Base-by-base conservation (phyloP, 805 yeast species). In the Kluyveromyces dobzhanskii region DNA sequence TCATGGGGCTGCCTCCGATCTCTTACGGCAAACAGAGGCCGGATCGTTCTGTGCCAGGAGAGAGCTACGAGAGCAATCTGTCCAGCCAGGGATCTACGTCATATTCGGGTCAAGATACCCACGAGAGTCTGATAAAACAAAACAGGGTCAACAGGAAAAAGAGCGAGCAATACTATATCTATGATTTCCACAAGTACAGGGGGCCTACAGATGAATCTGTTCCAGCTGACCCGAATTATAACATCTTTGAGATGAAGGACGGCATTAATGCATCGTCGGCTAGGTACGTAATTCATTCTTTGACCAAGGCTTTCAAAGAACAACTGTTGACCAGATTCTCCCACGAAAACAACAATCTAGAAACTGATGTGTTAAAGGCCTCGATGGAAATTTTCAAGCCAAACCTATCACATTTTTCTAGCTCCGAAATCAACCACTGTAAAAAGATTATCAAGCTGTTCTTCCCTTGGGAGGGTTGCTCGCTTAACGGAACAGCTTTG, bases 381-480 rank as follows among this genome's bases (percentile, higher is more conserved):
- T 43, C 62, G 8, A 48, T 47, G 32, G 62, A 59, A 40, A 50
- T 61, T n/a, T 61, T 62, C 47, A 58, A 61, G 38, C 62, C 66
- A 26, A 56, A 59, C 30, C 40, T 62, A 19, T 61, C 61, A 23
- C 63, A 59, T 37, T 59, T 59, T 29, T 56, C 54, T 29, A 52
- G 55, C n/a, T 40, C 45, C 12, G 66, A 61, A 38, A 53, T 61
- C 25, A 24, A 35, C 5, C 46, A 46, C 9, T 57, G 57, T 17
- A 55, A 54, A 26, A 46, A 46, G 3, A 49, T 54, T n/a, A 42
- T 63, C 26, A 53, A 44, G 41, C 38, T 42, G 1, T 47, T 62
- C 47, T 63, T 63, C 48, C 67, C 67, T 13, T 58, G 53, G 39
- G 58, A 57, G 31, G 67, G 67, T 2, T 63, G 67, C 37, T 57